phyloP scores from a whole-genome alignment of 202 grass and related monocot genomes.

The Panicum virgatum region DNA sequence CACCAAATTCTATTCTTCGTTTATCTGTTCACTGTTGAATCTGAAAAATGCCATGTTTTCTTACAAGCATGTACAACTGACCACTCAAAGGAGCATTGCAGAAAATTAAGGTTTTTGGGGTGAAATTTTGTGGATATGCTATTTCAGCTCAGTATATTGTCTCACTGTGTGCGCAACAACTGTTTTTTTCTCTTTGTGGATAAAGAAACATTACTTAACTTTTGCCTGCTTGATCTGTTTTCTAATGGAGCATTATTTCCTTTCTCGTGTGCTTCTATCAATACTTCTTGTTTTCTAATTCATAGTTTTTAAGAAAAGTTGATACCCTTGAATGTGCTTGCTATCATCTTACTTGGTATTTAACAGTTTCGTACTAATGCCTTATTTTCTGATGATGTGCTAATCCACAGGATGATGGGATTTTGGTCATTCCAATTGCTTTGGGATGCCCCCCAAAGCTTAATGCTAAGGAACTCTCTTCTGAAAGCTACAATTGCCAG shows the following conservation, averaged over 20 bases:
- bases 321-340: slow-evolving; percentile 17
- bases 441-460: slow-evolving; percentile 85
- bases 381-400: slow-evolving; percentile 24
- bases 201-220: neutral
- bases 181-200: neutral
- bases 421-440: slow-evolving; percentile 89
- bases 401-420: slow-evolving; percentile 87
- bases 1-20: too few relatives aligned
- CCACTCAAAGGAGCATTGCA: neutral
- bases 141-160: neutral
- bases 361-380: neutral
- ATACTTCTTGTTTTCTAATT: slow-evolving; percentile 8
- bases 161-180: too few relatives aligned
- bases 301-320: neutral
- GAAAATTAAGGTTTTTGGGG: neutral
- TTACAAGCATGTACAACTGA: neutral
- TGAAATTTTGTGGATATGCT: neutral
- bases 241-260: neutral
- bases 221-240: slow-evolving; percentile 5
- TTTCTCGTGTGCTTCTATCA: neutral
- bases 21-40: neutral
- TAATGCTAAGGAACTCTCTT: slow-evolving; percentile 74
- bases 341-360: slow-evolving; percentile 13
- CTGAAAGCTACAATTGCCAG: slow-evolving; percentile 63
- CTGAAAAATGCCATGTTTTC: neutral